phyloP scores from a whole-genome alignment of 208 protist genomes.

The Wallacemonas rigidus region DNA sequence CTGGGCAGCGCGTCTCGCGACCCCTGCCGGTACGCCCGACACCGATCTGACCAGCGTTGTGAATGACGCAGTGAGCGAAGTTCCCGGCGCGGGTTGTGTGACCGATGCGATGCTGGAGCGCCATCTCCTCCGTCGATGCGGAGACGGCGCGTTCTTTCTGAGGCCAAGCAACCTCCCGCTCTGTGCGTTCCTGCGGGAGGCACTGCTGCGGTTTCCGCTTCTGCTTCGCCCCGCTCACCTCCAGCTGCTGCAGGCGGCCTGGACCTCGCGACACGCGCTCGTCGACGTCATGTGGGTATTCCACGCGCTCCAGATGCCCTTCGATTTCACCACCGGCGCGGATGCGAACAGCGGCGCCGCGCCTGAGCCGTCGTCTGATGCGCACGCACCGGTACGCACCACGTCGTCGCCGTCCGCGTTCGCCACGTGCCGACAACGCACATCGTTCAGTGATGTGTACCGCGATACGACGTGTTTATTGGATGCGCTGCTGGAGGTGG shows the following conservation, averaged over 20 bases:
- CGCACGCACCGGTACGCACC: no score
- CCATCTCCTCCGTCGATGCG: conserved; percentile 24
- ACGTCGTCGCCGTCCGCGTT: no score
- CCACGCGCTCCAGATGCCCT: conserved; percentile 58
- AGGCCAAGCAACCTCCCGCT: conserved; percentile 63
- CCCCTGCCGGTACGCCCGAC: background rate
- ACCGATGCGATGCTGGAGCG: conserved; percentile 24
- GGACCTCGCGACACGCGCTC: conserved; percentile 60
- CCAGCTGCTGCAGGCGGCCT: conserved; percentile 51
- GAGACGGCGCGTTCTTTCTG: conserved; percentile 56
- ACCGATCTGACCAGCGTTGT: background rate
- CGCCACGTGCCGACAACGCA: background rate
- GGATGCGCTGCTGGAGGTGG: conserved; percentile 44
- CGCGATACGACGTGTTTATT: conserved; percentile 40
- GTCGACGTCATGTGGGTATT: conserved; percentile 51
- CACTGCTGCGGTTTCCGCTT: conserved; percentile 62
- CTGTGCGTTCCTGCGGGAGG: conserved; percentile 63
- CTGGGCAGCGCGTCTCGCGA: conserved; percentile 22
- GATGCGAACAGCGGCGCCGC: background rate
- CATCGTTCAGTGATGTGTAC: conserved; percentile 7
- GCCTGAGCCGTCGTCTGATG: background rate
- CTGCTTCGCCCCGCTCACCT: conserved; percentile 43
- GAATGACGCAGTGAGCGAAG: no score
- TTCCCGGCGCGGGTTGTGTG: background rate
- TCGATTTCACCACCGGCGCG: conserved; percentile 15